phyloP scores from a whole-genome alignment of 495 filamentous ascomycete genomes.

The Penicillium verhagenii region DNA sequence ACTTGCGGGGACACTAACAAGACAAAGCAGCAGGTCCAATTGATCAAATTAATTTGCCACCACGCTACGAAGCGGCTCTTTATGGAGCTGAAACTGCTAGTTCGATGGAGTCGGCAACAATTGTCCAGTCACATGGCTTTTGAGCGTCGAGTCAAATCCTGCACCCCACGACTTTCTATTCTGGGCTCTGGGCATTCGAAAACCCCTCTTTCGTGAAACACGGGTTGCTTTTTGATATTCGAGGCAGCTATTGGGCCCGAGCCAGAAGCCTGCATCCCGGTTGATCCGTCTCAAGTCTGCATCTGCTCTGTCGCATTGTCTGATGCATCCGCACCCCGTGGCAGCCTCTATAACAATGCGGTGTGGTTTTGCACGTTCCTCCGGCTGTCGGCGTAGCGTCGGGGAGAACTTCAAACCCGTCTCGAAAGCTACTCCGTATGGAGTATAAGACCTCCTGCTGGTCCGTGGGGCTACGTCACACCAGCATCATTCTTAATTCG shows the following conservation, averaged over 20 bases:
- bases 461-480: constrained; percentile 26
- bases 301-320: constrained; percentile 1
- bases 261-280: constrained; percentile 3
- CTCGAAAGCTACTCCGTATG: neutral
- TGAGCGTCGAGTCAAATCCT: constrained; percentile 9
- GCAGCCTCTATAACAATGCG: constrained; percentile 9
- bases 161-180: constrained; percentile 25
- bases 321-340: neutral
- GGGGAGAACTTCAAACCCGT: neutral
- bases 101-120: constrained; percentile 15
- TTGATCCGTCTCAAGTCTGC: constrained; percentile 1
- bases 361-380: constrained; percentile 3
- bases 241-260: neutral
- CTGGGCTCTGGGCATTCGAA: constrained; percentile 12
- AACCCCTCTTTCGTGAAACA: constrained; percentile 18
- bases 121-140: constrained; percentile 14
- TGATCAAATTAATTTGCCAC: constrained; percentile 16
- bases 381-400: neutral
- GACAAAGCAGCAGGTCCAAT: neutral
- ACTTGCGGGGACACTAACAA: neutral
- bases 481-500: neutral
- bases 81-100: constrained; percentile 20
- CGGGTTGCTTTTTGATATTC: constrained; percentile 5
- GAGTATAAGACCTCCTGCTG: constrained; percentile 19
- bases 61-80: constrained; percentile 20